Conservation (phyloP, 345 rosid species). For the Pelargonium nanum region DNA sequence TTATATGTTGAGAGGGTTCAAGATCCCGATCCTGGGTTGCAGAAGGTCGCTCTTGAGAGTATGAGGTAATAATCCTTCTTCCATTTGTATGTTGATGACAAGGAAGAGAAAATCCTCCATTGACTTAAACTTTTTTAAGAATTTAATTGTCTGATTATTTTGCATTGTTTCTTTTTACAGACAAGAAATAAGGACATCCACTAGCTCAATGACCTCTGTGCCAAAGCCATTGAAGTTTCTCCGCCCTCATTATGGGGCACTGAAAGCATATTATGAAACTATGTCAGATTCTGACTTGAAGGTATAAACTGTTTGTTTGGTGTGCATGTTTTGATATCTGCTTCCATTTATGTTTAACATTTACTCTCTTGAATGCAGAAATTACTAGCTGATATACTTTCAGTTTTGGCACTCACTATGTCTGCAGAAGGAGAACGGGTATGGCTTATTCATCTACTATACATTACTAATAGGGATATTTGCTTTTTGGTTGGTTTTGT, state of each 20-base stretch:
- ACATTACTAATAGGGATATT: neutral
- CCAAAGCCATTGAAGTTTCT: conserved; percentile 97
- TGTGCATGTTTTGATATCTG: neutral
- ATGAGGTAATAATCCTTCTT: conserved; percentile 54
- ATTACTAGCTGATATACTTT: conserved; percentile 73
- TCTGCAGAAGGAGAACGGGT: conserved; percentile 96
- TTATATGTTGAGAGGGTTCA: conserved; percentile 89
- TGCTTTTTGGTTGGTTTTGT: neutral
- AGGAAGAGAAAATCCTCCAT: no score
- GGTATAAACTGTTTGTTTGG: conserved; percentile 24
- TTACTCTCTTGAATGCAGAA: conserved; percentile 44
- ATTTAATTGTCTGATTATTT: no score
- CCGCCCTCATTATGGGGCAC: conserved; percentile 86
- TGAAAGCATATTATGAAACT: conserved; percentile 52
- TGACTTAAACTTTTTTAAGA: no score
- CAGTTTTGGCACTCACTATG: conserved; percentile 91
- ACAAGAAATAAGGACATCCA: conserved; percentile 83
- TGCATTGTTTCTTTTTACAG: conserved; percentile 31
- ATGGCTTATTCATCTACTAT: conserved; percentile 14
- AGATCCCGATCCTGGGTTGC: conserved; percentile 77
- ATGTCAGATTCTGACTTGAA: conserved; percentile 66
- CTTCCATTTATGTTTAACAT: neutral
- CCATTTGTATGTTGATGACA: neutral
- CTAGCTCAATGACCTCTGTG: conserved; percentile 97
- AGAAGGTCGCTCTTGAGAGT: conserved; percentile 87